These are phyloP conservation scores for Paxillus involutus DNA, from an alignment of 768 basidiomycete species.

Conservation along the genomic window DNA sequence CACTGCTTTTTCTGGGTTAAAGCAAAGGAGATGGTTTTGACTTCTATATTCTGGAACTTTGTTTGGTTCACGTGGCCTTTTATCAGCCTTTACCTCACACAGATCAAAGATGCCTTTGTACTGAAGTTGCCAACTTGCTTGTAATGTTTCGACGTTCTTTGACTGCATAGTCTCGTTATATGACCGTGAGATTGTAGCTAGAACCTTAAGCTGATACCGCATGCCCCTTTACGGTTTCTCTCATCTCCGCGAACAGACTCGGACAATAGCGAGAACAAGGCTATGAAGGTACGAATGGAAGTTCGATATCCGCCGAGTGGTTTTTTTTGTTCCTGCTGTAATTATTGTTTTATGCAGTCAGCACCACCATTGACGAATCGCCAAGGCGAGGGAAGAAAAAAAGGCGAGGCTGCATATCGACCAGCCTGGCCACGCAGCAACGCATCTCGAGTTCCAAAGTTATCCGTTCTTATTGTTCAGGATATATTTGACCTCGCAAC, in stretches of 20 bases:
- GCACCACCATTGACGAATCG: slow-evolving; percentile 1
- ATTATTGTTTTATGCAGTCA: slow-evolving; percentile 21
- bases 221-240: neutral
- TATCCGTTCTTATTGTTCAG: slow-evolving; percentile 27
- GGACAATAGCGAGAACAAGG: slow-evolving; percentile 32
- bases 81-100: slow-evolving; percentile 9
- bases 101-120: slow-evolving; percentile 18
- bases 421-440: slow-evolving; percentile 11
- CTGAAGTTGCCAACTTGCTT: neutral
- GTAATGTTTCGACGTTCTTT: slow-evolving; percentile 1
- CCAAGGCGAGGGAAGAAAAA: neutral
- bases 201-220: too few species aligned
- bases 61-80: slow-evolving; percentile 10
- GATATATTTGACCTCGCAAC: slow-evolving; percentile 11
- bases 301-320: too few species aligned
- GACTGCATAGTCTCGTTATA: neutral
- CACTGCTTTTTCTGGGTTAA: slow-evolving; percentile 4
- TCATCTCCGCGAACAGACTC: slow-evolving; percentile 13
- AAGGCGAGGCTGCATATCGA: neutral
- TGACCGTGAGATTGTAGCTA: neutral
- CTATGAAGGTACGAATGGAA: slow-evolving; percentile 32
- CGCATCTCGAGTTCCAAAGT: slow-evolving; percentile 16
- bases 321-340: too few species aligned
- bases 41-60: slow-evolving; percentile 7
- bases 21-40: neutral